phyloP scores from a whole-genome alignment of 768 basidiomycete species.

The Suillus subaureus region DNA sequence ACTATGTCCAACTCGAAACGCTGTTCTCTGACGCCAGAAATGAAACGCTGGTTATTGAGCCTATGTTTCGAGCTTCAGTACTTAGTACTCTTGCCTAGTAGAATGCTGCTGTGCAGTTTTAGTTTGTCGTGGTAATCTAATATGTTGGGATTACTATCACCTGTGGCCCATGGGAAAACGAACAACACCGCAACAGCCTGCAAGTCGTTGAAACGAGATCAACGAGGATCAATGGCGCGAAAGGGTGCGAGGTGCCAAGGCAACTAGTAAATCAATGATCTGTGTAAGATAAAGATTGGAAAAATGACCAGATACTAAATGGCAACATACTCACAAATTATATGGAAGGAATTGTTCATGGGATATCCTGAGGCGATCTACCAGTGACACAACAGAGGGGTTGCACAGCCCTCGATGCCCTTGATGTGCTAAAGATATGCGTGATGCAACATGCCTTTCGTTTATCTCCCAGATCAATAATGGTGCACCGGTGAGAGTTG shows the following conservation, averaged over 20 bases:
- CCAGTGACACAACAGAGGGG: background rate
- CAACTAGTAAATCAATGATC: background rate
- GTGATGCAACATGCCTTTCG: background rate
- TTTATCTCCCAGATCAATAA: too few species aligned
- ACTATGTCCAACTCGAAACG: background rate
- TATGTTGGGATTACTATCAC: too few species aligned
- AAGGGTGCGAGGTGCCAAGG: background rate
- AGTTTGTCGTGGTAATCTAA: too few species aligned
- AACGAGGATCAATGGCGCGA: too few species aligned
- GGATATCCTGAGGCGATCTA: too few species aligned
- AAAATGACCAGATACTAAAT: background rate
- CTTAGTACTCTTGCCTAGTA: too few species aligned
- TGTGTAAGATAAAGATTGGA: background rate
- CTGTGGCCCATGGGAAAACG: too few species aligned
- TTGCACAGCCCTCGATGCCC: background rate
- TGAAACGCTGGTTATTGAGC: background rate
- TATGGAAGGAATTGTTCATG: background rate
- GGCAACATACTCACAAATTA: background rate
- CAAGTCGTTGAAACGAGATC: too few species aligned
- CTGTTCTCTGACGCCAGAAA: background rate
- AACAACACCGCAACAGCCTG: background rate
- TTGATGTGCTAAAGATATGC: background rate
- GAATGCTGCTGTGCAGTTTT: too few species aligned
- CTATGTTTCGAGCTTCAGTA: background rate
- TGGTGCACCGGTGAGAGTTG: background rate